Conservation (phyloP, 768 basidiomycete genomes). For the Polyporus arcularius region DNA sequence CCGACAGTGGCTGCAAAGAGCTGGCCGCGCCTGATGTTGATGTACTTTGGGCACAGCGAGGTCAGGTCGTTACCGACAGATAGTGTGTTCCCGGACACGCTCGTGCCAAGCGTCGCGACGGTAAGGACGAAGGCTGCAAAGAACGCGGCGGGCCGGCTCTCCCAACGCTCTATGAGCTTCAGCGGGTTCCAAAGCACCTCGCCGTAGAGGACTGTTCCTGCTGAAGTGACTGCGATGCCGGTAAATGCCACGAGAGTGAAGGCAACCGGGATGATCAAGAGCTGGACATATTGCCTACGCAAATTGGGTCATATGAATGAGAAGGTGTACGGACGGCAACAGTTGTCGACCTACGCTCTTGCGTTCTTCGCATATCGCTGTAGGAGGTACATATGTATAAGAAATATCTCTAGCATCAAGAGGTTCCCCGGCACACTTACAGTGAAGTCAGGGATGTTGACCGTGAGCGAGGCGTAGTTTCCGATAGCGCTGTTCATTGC, state of each 20-base stretch:
- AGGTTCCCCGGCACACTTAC: constrained; percentile 2
- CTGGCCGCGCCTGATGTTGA: constrained; percentile 79
- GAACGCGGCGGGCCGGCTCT: constrained; percentile 84
- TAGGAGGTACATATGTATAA: too few relatives aligned
- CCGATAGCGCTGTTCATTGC: constrained; percentile 78
- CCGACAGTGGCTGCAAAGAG: constrained; percentile 78
- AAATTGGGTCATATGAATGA: too few relatives aligned
- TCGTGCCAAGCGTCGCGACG: constrained; percentile 69
- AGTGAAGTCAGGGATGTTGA: constrained; percentile 89
- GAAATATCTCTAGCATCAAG: too few relatives aligned
- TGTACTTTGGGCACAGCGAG: constrained; percentile 70
- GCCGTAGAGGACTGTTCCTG: constrained; percentile 73
- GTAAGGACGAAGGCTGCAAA: constrained; percentile 76
- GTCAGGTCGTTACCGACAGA: constrained; percentile 84
- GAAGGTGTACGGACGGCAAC: background rate
- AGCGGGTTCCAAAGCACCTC: constrained; percentile 72
- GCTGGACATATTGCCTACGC: constrained; percentile 68
- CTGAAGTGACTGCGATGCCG: constrained; percentile 82
- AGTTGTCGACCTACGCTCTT: constrained; percentile 47
- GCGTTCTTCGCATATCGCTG: constrained; percentile 75
- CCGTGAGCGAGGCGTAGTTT: constrained; percentile 67
- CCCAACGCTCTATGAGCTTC: constrained; percentile 74
- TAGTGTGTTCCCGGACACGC: constrained; percentile 72
- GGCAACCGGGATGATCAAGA: constrained; percentile 73
- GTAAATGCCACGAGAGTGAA: constrained; percentile 79